phyloP scores from a whole-genome alignment of 345 rosid species.

The Balakata baccata region DNA sequence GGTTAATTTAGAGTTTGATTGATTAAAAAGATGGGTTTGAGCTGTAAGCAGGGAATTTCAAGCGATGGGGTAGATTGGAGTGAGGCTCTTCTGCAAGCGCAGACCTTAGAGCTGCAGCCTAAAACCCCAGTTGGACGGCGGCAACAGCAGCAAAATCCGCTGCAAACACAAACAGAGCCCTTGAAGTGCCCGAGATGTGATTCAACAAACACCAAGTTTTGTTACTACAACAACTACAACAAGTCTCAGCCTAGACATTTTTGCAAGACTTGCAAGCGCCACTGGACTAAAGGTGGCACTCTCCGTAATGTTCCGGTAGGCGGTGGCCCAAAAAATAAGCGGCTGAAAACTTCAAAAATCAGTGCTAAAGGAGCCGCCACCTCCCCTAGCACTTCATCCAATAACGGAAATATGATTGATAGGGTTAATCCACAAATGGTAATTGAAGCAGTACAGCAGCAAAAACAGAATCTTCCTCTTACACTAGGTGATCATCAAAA shows the following conservation, averaged over 20 bases:
- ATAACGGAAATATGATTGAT: neutral
- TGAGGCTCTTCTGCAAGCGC: conserved; percentile 40
- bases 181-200: conserved; percentile 91
- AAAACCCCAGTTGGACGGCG: conserved; percentile 30
- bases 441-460: conserved; percentile 26
- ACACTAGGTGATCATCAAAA: conserved; percentile 13
- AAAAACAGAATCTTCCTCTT: conserved; percentile 25
- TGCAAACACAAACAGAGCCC: conserved; percentile 41
- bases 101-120: conserved; percentile 28
- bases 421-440: conserved; percentile 21
- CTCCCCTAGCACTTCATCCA: neutral
- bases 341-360: conserved; percentile 35
- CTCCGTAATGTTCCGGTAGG: conserved; percentile 84
- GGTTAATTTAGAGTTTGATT: neutral
- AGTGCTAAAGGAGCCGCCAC: conserved; percentile 3
- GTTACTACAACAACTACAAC: conserved; percentile 89
- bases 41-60: conserved; percentile 46
- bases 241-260: conserved; percentile 85
- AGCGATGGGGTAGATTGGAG: conserved; percentile 47
- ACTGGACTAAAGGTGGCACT: conserved; percentile 95
- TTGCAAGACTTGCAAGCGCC: conserved; percentile 89
- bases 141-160: conserved; percentile 32
- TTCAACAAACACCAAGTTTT: conserved; percentile 83
- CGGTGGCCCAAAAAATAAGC: conserved; percentile 81
- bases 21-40: conserved; percentile 39